phyloP scores from a whole-genome alignment of 345 rosid species.

The Clarkia xantiana region DNA sequence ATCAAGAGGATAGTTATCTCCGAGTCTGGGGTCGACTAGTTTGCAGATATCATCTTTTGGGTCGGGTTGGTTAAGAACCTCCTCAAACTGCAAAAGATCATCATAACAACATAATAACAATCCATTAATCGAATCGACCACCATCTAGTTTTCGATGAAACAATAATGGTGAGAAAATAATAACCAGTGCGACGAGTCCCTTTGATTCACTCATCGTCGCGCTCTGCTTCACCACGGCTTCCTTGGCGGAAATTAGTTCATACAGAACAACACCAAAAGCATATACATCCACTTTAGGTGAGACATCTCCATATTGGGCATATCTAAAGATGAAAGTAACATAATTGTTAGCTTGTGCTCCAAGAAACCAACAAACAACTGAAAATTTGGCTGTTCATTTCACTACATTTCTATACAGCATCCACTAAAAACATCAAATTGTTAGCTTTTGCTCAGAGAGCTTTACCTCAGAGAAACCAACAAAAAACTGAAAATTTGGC shows the following conservation, averaged over 20 bases:
- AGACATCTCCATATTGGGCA: slow-evolving; percentile 76
- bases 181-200: slow-evolving; percentile 86
- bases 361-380: neutral
- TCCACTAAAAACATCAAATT: neutral
- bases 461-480: no score
- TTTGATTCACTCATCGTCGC: slow-evolving; percentile 40
- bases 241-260: slow-evolving; percentile 87
- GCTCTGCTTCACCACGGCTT: slow-evolving; percentile 56
- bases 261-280: slow-evolving; percentile 96
- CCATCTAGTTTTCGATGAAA: neutral
- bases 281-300: slow-evolving; percentile 83
- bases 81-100: slow-evolving; percentile 56
- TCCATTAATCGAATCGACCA: no score
- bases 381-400: neutral
- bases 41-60: slow-evolving; percentile 40
- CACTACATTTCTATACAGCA: no score
- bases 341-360: no score
- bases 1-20: slow-evolving; percentile 58
- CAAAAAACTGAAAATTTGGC: no score
- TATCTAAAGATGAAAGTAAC: slow-evolving; percentile 32
- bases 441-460: no score
- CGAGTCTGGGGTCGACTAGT: slow-evolving; percentile 63
- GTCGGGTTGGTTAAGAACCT: slow-evolving; percentile 42
- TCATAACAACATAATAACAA: no score
- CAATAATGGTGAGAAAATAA: neutral